Base-by-base conservation (phyloP, 345 rosid species). In the Cardiospermum halicacabum region DNA sequence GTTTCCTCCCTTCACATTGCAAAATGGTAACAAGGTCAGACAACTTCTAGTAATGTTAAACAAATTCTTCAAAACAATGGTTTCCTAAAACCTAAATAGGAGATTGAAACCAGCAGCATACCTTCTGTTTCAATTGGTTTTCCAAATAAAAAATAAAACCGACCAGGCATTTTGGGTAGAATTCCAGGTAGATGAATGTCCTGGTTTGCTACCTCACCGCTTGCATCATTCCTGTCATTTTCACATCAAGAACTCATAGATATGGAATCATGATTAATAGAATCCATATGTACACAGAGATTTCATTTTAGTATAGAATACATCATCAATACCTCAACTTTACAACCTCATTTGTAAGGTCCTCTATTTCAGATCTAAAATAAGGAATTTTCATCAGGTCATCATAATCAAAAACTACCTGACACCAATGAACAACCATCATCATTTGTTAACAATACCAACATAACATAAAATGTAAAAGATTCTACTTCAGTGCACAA, bases 361-460 rank as follows among this genome's bases (percentile, higher is more conserved):
- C 55, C 26, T 55, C 40, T 16, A 72, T 65, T 31, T 11, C 22
- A 36, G 43, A 53, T 47, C 53, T 76, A 12, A 72, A 48, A 43
- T 32, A 64, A 54, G 80, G 74, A 60, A 72, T 60, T 65, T 72
- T 68, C 74, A 68, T 68, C 26, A 53, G 67, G 51, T 76, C 80
- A 42, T 76, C 27, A 7, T 68, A 76, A 65, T 76, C 80, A 55
- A 76, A 65, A 60, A 72, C 73, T 12, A 77, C 61, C 82, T 81
- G 81, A 53, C 45, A 39, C 53, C 69, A 55, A 55, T 7, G 8
- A 54, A 55, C 19, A 54, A 11, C 15, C 36, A 39, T 55, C 37
- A 54, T 25, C 25, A 37, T 64, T 51, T 16, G 2, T 36, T 36
- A 64, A n/a, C 19, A 51, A 5, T 15, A 26, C 26, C 11, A 30